A percentile compares a stretch with the other conserved stretches of the same genome.
Conservation (phyloP, 768 basidiomycete genomes). For the Tricholoma flavovirens region DNA sequence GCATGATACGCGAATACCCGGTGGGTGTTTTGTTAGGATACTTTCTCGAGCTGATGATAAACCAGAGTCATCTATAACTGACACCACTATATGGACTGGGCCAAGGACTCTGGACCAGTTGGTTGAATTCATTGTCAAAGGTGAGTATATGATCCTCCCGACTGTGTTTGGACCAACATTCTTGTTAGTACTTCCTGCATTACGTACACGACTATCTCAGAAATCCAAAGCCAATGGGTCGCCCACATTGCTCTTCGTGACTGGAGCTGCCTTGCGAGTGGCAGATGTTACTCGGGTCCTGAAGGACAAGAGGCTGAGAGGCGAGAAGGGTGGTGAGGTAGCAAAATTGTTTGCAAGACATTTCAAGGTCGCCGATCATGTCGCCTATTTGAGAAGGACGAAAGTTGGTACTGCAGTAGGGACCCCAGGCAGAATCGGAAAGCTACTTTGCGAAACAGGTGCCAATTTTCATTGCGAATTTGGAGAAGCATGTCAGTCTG, state of each 20-base stretch:
- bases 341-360: constrained; percentile 96
- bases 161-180: neutral
- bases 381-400: constrained; percentile 76
- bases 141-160: constrained; percentile 33
- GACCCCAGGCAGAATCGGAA: constrained; percentile 87
- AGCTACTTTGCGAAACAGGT: constrained; percentile 73
- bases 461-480: constrained; percentile 14
- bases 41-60: constrained; percentile 43
- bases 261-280: constrained; percentile 89
- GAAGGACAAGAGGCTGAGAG: constrained; percentile 60
- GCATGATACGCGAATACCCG: constrained; percentile 70
- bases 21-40: constrained; percentile 34
- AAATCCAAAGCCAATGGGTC: constrained; percentile 73
- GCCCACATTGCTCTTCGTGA: constrained; percentile 80
- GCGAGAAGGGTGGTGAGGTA: constrained; percentile 85
- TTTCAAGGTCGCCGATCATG: constrained; percentile 85
- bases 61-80: constrained; percentile 68
- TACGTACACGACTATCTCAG: constrained; percentile 69
- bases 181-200: constrained; percentile 54
- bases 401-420: constrained; percentile 86
- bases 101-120: constrained; percentile 68
- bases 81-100: constrained; percentile 70
- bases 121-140: constrained; percentile 68
- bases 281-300: constrained; percentile 77
- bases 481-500: neutral